Evolutionary conservation across 2,329 filamentous ascomycete genomes (phyloP).

Genomic region (Grosmannia huntii): DNA sequence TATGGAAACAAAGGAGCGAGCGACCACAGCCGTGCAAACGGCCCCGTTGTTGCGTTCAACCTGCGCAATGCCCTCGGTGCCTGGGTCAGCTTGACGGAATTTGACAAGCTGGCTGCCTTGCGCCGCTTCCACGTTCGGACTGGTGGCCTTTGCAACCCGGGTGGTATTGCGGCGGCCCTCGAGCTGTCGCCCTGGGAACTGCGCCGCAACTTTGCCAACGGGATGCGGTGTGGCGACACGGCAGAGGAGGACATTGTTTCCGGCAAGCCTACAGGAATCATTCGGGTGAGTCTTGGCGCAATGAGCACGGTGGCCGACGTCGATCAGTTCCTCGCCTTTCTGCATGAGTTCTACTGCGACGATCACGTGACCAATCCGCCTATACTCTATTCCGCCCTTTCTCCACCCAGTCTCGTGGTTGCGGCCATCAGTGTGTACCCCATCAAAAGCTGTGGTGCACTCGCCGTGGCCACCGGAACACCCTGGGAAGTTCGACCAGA

Average conservation of each 20-base stretch:
- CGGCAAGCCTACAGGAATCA: conserved; percentile 77
- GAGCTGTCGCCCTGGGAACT: conserved; percentile 68
- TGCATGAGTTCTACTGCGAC: conserved; percentile 52
- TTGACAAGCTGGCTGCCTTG: conserved; percentile 73
- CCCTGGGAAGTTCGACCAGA: conserved; percentile 70
- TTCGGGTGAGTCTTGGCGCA: conserved; percentile 75
- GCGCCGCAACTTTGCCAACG: conserved; percentile 70
- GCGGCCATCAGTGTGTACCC: conserved; percentile 62
- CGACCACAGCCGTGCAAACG: conserved; percentile 29
- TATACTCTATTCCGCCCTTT: too few species aligned
- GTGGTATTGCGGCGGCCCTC: conserved; percentile 65
- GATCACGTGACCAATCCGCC: not conserved
- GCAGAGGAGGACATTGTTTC: conserved; percentile 64
- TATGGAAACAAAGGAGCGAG: conserved; percentile 16
- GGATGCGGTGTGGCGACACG: conserved; percentile 72
- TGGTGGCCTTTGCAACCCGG: conserved; percentile 84
- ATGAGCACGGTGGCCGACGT: conserved; percentile 78
- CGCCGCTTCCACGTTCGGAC: conserved; percentile 76
- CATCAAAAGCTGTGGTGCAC: conserved; percentile 87
- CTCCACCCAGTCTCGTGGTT: not conserved
- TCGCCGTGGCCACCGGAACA: conserved; percentile 47
- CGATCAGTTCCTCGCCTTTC: conserved; percentile 54
- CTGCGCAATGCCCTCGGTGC: conserved; percentile 52
- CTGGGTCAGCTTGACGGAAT: conserved; percentile 71
- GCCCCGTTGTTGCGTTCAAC: conserved; percentile 78